Base-by-base conservation (phyloP, 1,284 basidiomycete genomes). In the Ceratobasidium sp. region DNA sequence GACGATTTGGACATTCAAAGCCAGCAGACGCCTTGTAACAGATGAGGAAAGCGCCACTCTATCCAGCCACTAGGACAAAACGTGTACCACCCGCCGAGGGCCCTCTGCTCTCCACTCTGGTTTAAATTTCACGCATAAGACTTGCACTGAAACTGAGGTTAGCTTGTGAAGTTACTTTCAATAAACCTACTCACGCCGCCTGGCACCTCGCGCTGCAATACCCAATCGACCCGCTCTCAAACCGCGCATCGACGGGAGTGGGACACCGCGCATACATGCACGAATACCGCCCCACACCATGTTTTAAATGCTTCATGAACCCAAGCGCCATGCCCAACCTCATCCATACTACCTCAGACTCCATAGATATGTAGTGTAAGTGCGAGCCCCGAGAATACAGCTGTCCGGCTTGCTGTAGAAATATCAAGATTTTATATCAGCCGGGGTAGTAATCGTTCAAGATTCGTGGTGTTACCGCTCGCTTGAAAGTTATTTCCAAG, bases 141-240 rank as follows among this genome's bases (percentile, higher is more conserved):
- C 41, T 43, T 43, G 41, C 41, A 2, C 41, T 43, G 16, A 13
- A 43, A 9, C 11, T 11, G 2, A 43, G 1, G 9, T 43, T 13
- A 43, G 41, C 2, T 16, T n/a, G n/a, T 3, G n/a, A 19, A n/a
- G 46, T 16, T 22, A 19, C n/a, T 49, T 49, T 43, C 46, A 22
- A 19, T n/a, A n/a, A 49, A 19, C n/a, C 19, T 49, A 49, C 46
- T 49, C 46, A 49, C 46, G 46, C 46, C 19, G 46, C 46, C n/a
- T 49, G 46, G 46, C 46, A 49, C n/a, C 46, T 49, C n/a, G 46
- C 46, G 19, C 46, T 49, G n/a, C 46, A 49, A 8, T 49, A 49
- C 19, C 14, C 14, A 19, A 19, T 22, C 19, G 46, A n/a, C n/a
- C 46, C 8, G 6, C 19, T n/a, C 19, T 49, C 19, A 22, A 49